phyloP scores from a whole-genome alignment of 164 flowering plant genomes.

The Stephania yunnanensis region DNA sequence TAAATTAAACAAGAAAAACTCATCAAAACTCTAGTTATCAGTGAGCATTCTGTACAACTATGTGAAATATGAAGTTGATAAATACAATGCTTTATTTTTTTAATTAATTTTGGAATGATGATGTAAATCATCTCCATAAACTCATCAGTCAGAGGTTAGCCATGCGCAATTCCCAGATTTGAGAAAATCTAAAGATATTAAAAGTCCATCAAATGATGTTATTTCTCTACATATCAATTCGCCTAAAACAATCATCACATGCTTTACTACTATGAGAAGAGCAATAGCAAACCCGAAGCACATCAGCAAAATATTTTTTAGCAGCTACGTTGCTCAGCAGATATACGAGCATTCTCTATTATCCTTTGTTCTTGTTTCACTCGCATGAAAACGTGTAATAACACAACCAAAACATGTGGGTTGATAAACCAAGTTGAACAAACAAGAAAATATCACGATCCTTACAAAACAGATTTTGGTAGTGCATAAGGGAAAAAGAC shows the following conservation, averaged over 20 bases:
- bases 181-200: too few species aligned
- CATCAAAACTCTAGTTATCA: neutral
- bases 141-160: too few species aligned
- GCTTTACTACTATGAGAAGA: neutral
- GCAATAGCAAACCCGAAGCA: constrained; percentile 67
- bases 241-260: neutral
- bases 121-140: too few species aligned
- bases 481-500: too few species aligned
- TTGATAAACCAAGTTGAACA: too few species aligned
- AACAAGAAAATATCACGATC: too few species aligned
- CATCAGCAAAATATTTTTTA: constrained; percentile 68
- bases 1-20: neutral
- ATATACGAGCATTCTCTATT: constrained; percentile 91
- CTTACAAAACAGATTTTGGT: too few species aligned
- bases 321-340: constrained; percentile 91
- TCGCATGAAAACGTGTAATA: too few species aligned
- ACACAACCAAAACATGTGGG: too few species aligned
- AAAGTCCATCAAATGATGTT: too few species aligned
- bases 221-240: too few species aligned
- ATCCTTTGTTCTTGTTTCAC: constrained; percentile 41
- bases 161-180: too few species aligned
- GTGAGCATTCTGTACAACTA: neutral
- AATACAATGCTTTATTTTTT: neutral
- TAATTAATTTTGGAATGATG: neutral
- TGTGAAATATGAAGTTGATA: neutral